Evolutionary conservation across 2,329 filamentous ascomycete genomes (phyloP).

Genomic region (Colletotrichum sp.): DNA sequence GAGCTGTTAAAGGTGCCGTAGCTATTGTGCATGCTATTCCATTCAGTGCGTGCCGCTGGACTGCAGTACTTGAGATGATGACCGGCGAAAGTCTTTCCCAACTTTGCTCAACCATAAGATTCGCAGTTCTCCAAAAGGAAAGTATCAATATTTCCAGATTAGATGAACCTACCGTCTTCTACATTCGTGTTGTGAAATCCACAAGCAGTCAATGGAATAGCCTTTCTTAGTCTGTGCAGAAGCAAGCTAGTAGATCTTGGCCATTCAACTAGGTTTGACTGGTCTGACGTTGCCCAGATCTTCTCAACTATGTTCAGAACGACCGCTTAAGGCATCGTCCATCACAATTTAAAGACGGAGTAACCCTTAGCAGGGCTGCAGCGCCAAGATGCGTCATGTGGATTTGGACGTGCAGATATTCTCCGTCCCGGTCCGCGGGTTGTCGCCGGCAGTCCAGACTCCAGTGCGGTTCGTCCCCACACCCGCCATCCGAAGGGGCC

Average conservation of each 20-base stretch:
- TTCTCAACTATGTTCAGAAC: not conserved
- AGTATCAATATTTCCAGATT: not conserved
- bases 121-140: not conserved
- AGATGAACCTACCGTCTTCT: not conserved
- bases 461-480: not conserved
- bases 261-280: not conserved
- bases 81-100: not conserved
- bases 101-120: not conserved
- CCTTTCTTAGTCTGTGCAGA: not conserved
- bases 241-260: not conserved
- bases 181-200: not conserved
- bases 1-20: not conserved
- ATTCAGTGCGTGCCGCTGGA: not conserved
- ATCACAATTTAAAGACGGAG: not conserved
- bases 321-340: not conserved
- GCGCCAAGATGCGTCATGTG: not conserved
- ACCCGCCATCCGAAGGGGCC: not conserved
- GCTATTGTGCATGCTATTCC: not conserved
- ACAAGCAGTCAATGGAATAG: not conserved
- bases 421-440: not conserved
- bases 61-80: not conserved
- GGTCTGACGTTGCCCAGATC: not conserved
- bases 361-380: not conserved
- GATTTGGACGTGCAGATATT: not conserved
- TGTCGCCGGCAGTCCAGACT: not conserved